Percentiles rank a stretch among this genome's conserved stretches.
Evolutionary conservation across 768 basidiomycete genomes (phyloP).

Genomic region (Coprinellus micaceus): DNA sequence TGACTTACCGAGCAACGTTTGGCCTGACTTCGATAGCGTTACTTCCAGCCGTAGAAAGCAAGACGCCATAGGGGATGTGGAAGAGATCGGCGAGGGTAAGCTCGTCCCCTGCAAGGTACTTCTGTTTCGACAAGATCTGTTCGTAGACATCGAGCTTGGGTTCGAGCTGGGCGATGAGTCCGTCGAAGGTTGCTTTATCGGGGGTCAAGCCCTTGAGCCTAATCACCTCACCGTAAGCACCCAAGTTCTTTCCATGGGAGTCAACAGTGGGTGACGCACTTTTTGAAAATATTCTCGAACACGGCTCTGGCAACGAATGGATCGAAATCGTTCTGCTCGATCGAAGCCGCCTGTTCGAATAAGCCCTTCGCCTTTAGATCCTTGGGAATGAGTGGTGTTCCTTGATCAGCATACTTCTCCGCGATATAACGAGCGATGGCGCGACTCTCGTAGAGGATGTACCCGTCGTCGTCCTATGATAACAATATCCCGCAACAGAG

Average conservation of each 20-base stretch:
- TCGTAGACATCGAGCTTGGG: constrained; percentile 53
- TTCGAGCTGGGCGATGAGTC: constrained; percentile 26
- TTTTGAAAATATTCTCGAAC: constrained; percentile 48
- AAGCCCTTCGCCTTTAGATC: constrained; percentile 35
- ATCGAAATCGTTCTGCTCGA: constrained; percentile 55
- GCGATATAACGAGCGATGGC: constrained; percentile 60
- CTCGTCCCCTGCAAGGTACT: constrained; percentile 55
- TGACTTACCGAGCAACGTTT: constrained; percentile 30
- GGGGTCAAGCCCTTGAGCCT: constrained; percentile 22
- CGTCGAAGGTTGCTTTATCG: constrained; percentile 29
- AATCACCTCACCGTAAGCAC: too few species aligned
- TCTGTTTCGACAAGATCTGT: constrained; percentile 49
- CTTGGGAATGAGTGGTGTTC: constrained; percentile 47
- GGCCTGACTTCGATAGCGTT: constrained; percentile 35
- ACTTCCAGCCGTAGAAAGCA: constrained; percentile 22
- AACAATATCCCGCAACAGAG: too few species aligned
- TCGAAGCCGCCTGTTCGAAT: constrained; percentile 50
- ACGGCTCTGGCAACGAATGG: constrained; percentile 37
- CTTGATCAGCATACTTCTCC: constrained; percentile 50
- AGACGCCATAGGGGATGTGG: constrained; percentile 39
- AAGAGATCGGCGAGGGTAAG: constrained; percentile 55
- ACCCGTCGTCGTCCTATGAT: constrained; percentile 51
- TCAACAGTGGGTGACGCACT: too few species aligned
- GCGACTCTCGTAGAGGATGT: constrained; percentile 59
- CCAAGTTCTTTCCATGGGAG: too few species aligned